Base-by-base conservation (phyloP, 805 yeast species). In the Cyberlindnera maclurae region DNA sequence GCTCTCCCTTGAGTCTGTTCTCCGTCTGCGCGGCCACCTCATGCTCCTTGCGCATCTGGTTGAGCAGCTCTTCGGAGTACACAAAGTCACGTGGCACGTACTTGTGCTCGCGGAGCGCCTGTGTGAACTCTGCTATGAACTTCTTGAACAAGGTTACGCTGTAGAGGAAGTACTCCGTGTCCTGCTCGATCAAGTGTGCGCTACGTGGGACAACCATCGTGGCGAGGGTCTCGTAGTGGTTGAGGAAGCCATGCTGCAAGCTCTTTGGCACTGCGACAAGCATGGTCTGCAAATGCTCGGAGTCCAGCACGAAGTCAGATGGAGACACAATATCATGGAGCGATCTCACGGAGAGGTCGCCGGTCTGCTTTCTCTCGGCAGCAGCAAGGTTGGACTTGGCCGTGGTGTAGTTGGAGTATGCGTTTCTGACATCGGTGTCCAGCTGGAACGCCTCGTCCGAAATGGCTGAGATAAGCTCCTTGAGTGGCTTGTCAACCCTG, bases 31-130 rank as follows among this genome's bases (percentile, higher is more conserved):
- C 73, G 11, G 95, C 87, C 44, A 74, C 67, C 51, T 82, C 80
- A 55, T 76, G 87, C 61, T 90, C 97, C 58, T 79, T 72, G 59
- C 84, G 77, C 71, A 84, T 67, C 53, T 75, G 73, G 51, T 78
- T 80, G 44, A 86, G 73, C 31, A 71, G 61, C 44, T 82, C 87
- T 54, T 85, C 95, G 5, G 90, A 80, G 62, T 86, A 89, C 43
- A 77, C 76, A 57, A 88, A 87, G 51, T 93, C 98, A 57, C 99
- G 78, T 31, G 96, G 96, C 46, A 83, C 77, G 80, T 86, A 93
- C 64, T 85, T 86, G 50, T 70, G 71, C 54, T 93, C 98, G 59
- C 97, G 77, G 31, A 85, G 73, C 36, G 77, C 77, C 41, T 70
- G 66, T 35, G 75, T 66, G 53, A 86, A 90, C 42, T 82, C 85